Evolutionary conservation across 2,329 filamentous ascomycete species (phyloP).

Genomic region (Ceratocystis alfenasii): DNA sequence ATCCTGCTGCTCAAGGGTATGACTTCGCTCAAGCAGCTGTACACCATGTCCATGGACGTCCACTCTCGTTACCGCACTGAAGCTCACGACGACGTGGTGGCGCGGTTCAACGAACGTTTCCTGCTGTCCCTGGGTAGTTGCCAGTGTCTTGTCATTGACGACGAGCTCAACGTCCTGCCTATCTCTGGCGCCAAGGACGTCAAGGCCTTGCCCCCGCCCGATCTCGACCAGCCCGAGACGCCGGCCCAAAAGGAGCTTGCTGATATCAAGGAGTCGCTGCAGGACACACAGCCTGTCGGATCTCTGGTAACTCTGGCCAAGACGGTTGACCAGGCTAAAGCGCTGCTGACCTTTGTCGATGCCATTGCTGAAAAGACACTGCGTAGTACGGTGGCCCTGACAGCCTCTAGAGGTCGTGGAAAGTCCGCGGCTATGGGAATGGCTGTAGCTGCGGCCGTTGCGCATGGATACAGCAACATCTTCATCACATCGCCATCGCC

Average conservation of each 20-base stretch:
- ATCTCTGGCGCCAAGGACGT: slow-evolving; percentile 93
- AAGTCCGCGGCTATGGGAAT: slow-evolving; percentile 95
- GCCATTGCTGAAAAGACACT: slow-evolving; percentile 93
- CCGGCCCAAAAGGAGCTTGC: slow-evolving; percentile 65
- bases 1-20: slow-evolving; percentile 88
- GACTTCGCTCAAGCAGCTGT: slow-evolving; percentile 92
- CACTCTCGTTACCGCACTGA: slow-evolving; percentile 94
- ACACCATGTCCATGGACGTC: slow-evolving; percentile 94
- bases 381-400: slow-evolving; percentile 83
- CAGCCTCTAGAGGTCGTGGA: slow-evolving; percentile 84
- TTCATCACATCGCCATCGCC: slow-evolving; percentile 97
- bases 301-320: slow-evolving; percentile 72
- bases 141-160: slow-evolving; percentile 90
- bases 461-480: slow-evolving; percentile 96
- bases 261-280: slow-evolving; percentile 73
- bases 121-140: slow-evolving; percentile 92
- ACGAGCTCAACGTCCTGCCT: slow-evolving; percentile 92
- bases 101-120: slow-evolving; percentile 95
- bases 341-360: slow-evolving; percentile 90
- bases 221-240: slow-evolving; percentile 60
- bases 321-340: slow-evolving; percentile 92
- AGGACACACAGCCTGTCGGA: slow-evolving; percentile 76
- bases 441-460: slow-evolving; percentile 83
- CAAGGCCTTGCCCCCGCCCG: slow-evolving; percentile 63
- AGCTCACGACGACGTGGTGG: slow-evolving; percentile 86